Conservation (phyloP, 2,329 filamentous ascomycete genomes). For the Xylariaceae sp. region DNA sequence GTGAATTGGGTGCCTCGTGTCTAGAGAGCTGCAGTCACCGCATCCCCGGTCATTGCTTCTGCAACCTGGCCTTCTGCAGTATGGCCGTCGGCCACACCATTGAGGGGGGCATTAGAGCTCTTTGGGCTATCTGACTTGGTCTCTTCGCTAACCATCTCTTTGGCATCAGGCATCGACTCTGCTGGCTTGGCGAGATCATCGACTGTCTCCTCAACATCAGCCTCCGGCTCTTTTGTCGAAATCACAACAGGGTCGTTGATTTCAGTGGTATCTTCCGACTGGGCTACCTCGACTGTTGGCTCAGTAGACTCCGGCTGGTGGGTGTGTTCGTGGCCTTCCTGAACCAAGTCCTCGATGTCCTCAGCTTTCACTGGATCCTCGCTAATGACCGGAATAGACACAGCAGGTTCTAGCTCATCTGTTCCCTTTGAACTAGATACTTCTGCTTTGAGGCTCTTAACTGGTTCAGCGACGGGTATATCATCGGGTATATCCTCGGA, state of each 20-base stretch:
- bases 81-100: background rate
- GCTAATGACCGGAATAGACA: slow-evolving; percentile 20
- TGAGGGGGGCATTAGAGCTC: background rate
- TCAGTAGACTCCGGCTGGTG: slow-evolving; percentile 10
- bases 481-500: slow-evolving; percentile 14
- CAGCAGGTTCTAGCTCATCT: background rate
- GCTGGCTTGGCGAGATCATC: slow-evolving; percentile 3
- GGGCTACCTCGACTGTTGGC: slow-evolving; percentile 8
- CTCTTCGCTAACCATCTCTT: slow-evolving; percentile 11
- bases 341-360: slow-evolving; percentile 38
- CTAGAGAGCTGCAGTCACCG: slow-evolving; percentile 18
- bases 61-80: background rate
- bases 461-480: background rate
- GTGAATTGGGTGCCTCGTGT: slow-evolving; percentile 8
- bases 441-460: background rate
- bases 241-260: background rate
- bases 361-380: slow-evolving; percentile 36
- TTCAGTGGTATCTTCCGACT: slow-evolving; percentile 7
- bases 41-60: slow-evolving; percentile 7
- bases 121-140: background rate
- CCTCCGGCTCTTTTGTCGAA: background rate
- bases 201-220: background rate
- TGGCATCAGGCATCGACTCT: slow-evolving; percentile 10
- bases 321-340: slow-evolving; percentile 5
- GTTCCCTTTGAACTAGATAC: background rate